A percentile compares a stretch with the other conserved stretches of the same genome.
phyloP scores from a whole-genome alignment of 495 filamentous ascomycete genomes.

The Trichoderma gamsii region DNA sequence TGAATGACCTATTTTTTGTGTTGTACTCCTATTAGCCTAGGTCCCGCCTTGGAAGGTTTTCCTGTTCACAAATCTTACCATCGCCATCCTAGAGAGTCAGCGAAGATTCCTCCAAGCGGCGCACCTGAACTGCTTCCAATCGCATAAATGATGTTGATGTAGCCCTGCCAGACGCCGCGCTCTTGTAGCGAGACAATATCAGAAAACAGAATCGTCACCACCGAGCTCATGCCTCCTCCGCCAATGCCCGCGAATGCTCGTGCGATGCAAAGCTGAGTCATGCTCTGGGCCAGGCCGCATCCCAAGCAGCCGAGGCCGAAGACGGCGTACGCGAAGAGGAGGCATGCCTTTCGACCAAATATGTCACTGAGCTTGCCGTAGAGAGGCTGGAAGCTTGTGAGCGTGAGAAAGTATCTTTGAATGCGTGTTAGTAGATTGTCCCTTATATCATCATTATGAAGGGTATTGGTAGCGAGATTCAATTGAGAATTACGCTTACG shows the following conservation, averaged over 20 bases:
- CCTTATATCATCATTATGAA: not conserved
- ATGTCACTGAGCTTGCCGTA: slow-evolving; percentile 78
- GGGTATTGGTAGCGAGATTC: not conserved
- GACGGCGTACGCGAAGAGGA: slow-evolving; percentile 66
- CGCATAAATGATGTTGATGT: slow-evolving; percentile 75
- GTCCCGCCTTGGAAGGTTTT: not conserved
- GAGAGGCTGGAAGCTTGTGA: slow-evolving; percentile 72
- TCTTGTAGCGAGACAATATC: slow-evolving; percentile 75
- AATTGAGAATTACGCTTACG: slow-evolving; percentile 31
- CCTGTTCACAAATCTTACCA: slow-evolving; percentile 50
- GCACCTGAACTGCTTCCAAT: slow-evolving; percentile 68
- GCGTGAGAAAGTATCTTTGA: slow-evolving; percentile 60
- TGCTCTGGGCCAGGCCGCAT: slow-evolving; percentile 65
- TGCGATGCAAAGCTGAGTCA: slow-evolving; percentile 64
- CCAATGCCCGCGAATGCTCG: slow-evolving; percentile 62
- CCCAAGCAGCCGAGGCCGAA: slow-evolving; percentile 69
- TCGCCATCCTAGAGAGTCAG: slow-evolving; percentile 75
- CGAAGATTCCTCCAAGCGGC: slow-evolving; percentile 68
- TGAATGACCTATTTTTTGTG: slow-evolving; percentile 54
- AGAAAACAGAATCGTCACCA: slow-evolving; percentile 70
- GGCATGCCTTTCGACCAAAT: slow-evolving; percentile 70
- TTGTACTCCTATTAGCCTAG: not conserved
- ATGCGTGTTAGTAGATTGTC: not conserved
- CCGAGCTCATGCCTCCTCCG: slow-evolving; percentile 79
- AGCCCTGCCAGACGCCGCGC: slow-evolving; percentile 73